phyloP scores from a whole-genome alignment of 306 rosid genomes.

The Pyrus betulifolia region DNA sequence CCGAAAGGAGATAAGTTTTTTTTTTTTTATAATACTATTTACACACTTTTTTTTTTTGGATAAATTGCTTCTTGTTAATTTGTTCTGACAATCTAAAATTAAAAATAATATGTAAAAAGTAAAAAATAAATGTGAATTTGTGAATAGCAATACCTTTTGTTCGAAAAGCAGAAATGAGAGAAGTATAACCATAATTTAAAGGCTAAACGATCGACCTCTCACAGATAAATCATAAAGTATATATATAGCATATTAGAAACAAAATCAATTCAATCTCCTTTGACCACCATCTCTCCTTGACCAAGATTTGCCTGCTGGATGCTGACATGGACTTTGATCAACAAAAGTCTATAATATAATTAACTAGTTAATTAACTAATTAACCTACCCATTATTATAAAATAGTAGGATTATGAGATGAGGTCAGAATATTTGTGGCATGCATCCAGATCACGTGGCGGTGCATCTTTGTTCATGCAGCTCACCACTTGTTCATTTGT shows the following conservation, averaged over 20 bases:
- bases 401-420: neutral
- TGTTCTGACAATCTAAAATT: too few relatives aligned
- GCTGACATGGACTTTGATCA: neutral
- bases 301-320: neutral
- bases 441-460: slow-evolving; percentile 1
- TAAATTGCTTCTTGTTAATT: too few relatives aligned
- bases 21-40: too few relatives aligned
- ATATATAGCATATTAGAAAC: neutral
- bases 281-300: slow-evolving; percentile 2
- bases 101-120: too few relatives aligned
- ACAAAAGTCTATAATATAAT: neutral
- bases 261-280: slow-evolving; percentile 5
- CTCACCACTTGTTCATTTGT: slow-evolving; percentile 23
- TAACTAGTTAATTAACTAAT: neutral
- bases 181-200: neutral
- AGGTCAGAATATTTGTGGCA: slow-evolving; percentile 19
- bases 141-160: too few relatives aligned
- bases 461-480: slow-evolving; percentile 43
- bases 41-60: too few relatives aligned
- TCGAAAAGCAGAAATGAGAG: too few relatives aligned
- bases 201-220: neutral
- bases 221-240: too few relatives aligned
- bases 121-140: too few relatives aligned
- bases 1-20: neutral
- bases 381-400: neutral